These are phyloP conservation scores for Penicillium sumatraense DNA, from an alignment of 2,329 filamentous ascomycete genomes.

Conservation along the genomic window DNA sequence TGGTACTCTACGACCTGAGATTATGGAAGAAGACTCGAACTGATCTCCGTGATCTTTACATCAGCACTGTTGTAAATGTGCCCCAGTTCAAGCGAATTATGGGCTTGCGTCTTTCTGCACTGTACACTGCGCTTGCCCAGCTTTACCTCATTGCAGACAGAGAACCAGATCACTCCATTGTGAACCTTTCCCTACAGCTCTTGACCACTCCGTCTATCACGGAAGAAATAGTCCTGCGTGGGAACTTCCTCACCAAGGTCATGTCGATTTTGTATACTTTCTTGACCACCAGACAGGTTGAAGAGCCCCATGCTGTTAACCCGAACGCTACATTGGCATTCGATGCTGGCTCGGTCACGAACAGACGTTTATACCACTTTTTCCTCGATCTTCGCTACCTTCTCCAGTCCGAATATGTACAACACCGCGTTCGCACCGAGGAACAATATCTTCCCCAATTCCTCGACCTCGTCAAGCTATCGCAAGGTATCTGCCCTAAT, in stretches of 20 bases:
- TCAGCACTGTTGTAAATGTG: constrained; percentile 93
- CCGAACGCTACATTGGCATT: constrained; percentile 87
- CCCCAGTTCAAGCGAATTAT: constrained; percentile 95
- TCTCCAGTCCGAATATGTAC: constrained; percentile 84
- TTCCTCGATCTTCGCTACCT: constrained; percentile 93
- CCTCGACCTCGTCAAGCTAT: constrained; percentile 90
- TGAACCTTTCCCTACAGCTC: constrained; percentile 96
- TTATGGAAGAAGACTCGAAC: constrained; percentile 97
- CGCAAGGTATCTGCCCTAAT: constrained; percentile 97
- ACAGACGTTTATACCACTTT: constrained; percentile 95
- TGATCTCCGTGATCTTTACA: constrained; percentile 89
- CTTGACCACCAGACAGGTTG: constrained; percentile 91
- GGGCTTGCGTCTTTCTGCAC: constrained; percentile 87
- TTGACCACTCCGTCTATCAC: constrained; percentile 96
- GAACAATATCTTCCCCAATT: constrained; percentile 91
- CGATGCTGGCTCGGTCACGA: constrained; percentile 92
- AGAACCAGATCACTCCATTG: constrained; percentile 97
- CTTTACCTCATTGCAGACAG: constrained; percentile 94
- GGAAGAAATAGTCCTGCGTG: constrained; percentile 89
- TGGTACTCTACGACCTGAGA: constrained; percentile 90
- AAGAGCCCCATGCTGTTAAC: constrained; percentile 87
- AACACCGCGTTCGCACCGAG: constrained; percentile 80
- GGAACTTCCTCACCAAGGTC: constrained; percentile 93
- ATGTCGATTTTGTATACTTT: constrained; percentile 98
- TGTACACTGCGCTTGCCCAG: constrained; percentile 93